Evolutionary conservation across 2,329 filamentous ascomycete species (phyloP), one percentile per base, ranked within the genome.

Genomic region (Sclerotinia subarctica): DNA sequence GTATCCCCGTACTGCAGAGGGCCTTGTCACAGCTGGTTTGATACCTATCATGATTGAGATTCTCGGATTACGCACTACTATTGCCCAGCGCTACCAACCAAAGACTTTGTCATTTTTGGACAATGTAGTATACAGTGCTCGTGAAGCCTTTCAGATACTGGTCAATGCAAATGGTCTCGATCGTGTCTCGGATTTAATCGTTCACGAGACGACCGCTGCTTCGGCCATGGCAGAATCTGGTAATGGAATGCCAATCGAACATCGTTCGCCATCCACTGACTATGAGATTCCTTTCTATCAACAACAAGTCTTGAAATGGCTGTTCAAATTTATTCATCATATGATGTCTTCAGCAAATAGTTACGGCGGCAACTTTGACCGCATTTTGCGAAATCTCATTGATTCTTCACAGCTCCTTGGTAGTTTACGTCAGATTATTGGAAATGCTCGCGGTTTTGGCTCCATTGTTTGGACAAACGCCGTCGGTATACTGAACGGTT

Each of bases 401-500:
- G 96, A 99, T 78, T 97, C 95, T 56, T 91, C 94, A 32, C 90
- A 91, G 70, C 83, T 99, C 57, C 84, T 99, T 57, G 85, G 83
- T 29, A 92, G 91, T 68, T 84, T 99, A 63, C 89, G 92, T 66
- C 85, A 88, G 49, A 92, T 99, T 57, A 90, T 97, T 71, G 88
- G 90, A 71, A 90, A 96, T 74, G 89, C 91, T 49, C 83, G 83
- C 64, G 83, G 89, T 49, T 99, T 94, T 77, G 95, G 95, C 17
- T 95, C 94, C 2, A 90, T 95, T 69, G 93, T 98, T 6, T 99
- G 95, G 95, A 97, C 93, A 60, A 94, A 94, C 77, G 91, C 93
- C 8, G 92, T 97, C 70, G 94, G 90, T 66, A 94, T 97, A 68
- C 82, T 99, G 63, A 95, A 92, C 76, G 94, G 93, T 74, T 99